Percentiles rank a stretch among this genome's conserved stretches.
Evolutionary conservation across 306 rosid genomes (phyloP).

Genomic region (Castanea mollissima): DNA sequence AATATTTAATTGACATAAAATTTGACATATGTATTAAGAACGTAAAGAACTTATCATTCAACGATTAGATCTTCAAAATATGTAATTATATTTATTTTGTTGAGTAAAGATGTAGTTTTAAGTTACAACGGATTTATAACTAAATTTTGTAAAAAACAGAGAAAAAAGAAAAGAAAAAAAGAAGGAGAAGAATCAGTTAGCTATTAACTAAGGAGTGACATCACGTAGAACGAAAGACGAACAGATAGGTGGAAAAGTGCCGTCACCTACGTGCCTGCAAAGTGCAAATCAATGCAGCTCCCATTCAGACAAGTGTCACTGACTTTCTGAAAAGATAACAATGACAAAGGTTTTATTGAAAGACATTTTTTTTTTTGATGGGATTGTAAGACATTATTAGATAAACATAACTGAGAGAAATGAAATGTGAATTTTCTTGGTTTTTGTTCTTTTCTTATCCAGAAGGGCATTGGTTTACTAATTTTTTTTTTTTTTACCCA

Average conservation of each 20-base stretch:
- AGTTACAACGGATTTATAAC: too few species aligned
- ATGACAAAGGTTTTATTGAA: conserved; percentile 15
- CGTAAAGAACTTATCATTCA: too few species aligned
- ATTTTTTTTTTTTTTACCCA: neutral
- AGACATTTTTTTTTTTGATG: too few species aligned
- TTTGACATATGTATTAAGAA: too few species aligned
- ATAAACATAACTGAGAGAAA: neutral
- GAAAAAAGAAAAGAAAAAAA: neutral
- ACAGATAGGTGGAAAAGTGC: conserved; percentile 35
- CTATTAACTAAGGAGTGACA: conserved; percentile 23
- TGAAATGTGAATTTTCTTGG: conserved; percentile 27
- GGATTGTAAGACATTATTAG: neutral
- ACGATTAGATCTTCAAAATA: too few species aligned
- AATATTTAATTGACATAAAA: too few species aligned
- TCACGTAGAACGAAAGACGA: conserved; percentile 36
- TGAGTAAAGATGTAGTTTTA: too few species aligned
- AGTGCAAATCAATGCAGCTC: conserved; percentile 47
- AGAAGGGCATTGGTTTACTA: conserved; percentile 11
- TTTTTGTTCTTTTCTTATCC: conserved; percentile 52
- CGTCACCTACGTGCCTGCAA: conserved; percentile 59
- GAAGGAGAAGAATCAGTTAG: conserved; percentile 22
- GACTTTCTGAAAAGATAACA: conserved; percentile 33
- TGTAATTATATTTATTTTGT: too few species aligned
- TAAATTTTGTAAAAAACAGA: too few species aligned
- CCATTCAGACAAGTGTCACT: conserved; percentile 43